A percentile compares a stretch with the other conserved stretches of the same genome.
Conservation (phyloP, 768 basidiomycete species). For the Boletus rufocinnamomeus region DNA sequence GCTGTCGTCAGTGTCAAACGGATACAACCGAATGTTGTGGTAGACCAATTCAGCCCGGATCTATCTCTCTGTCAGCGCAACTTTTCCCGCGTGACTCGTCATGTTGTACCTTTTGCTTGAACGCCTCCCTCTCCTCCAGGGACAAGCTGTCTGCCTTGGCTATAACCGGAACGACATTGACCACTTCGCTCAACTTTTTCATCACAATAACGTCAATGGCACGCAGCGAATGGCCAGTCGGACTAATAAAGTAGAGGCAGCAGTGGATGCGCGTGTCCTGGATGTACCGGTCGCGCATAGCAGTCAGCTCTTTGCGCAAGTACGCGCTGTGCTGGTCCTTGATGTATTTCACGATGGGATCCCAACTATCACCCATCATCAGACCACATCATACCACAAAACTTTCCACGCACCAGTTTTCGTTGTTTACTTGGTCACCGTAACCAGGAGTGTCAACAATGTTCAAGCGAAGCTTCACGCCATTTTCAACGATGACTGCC, state of each 20-base stretch:
- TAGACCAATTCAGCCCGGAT: slow-evolving; percentile 91
- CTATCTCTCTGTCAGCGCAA: slow-evolving; percentile 41
- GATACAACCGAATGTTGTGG: slow-evolving; percentile 93
- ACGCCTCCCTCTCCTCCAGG: slow-evolving; percentile 85
- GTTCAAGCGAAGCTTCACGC: slow-evolving; percentile 91
- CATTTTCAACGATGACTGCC: slow-evolving; percentile 93
- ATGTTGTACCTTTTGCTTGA: slow-evolving; percentile 81
- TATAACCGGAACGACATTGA: slow-evolving; percentile 99
- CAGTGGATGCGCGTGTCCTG: slow-evolving; percentile 99
- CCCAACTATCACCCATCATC: slow-evolving; percentile 68
- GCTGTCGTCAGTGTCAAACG: slow-evolving; percentile 94
- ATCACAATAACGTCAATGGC: slow-evolving; percentile 98
- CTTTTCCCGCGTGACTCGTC: not conserved
- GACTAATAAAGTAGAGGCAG: slow-evolving; percentile 97
- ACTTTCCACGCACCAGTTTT: slow-evolving; percentile 74
- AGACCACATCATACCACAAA: slow-evolving; percentile 2
- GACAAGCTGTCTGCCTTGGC: slow-evolving; percentile 97
- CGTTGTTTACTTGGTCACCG: slow-evolving; percentile 98
- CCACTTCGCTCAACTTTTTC: slow-evolving; percentile 98
- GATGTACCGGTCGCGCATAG: slow-evolving; percentile 98
- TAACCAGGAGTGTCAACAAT: slow-evolving; percentile 99
- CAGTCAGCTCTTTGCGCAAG: slow-evolving; percentile 97
- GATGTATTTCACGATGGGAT: slow-evolving; percentile 98
- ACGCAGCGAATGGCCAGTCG: slow-evolving; percentile 95
- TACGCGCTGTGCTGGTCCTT: slow-evolving; percentile 99